Base-by-base conservation (phyloP, 2,329 filamentous ascomycete species). In the Diaporthe sp. region DNA sequence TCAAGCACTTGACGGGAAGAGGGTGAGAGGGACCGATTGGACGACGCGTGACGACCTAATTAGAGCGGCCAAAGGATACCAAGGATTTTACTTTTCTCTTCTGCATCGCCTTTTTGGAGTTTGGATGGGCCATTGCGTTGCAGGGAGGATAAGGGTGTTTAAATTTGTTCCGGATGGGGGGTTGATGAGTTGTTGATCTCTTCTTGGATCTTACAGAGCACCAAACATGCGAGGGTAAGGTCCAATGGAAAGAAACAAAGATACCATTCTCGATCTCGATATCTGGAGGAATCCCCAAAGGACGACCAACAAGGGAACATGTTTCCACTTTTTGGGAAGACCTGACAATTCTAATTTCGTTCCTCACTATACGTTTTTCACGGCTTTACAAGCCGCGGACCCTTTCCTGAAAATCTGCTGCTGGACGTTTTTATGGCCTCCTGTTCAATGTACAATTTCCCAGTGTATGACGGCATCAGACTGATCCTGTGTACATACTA, bases 341-440 rank as follows among this genome's bases (percentile, higher is more conserved):
- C 55, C 53, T 51, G 73, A 55, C 61, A 61, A 69, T 66, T 61
- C 73, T 69, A 63, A 65, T 32, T 37, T 63, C 70, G 42, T 74
- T 69, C 61, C 63, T 61, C 61, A 37, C 58, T 47, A 69, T 47
- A 47, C 47, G n/a, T 68, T 53, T 53, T 50, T 71, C 70, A 63
- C 63, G 15, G 59, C n/a, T 22, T 47, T 25, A 44, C 25, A 25
- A 47, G 17, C 53, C 32, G 37, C 27, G 4, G 37, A 4, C 30
- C 1, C 5, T 35, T 55, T 8, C 22, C 37, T 22, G 7, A 55
- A 9, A 51, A 70, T 53, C 44, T 74, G 69, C 51, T 68, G 51
- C 59, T 68, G 80, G 82, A 72, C 79, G 82, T 80, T 82, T 84
- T 85, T 83, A 84, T 84, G 82, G 81, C 79, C 77, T 82, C 79